A percentile compares a stretch with the other conserved stretches of the same genome.
Evolutionary conservation across 768 basidiomycete genomes (phyloP).

Genomic region (Kwoniella newhampshirensis): DNA sequence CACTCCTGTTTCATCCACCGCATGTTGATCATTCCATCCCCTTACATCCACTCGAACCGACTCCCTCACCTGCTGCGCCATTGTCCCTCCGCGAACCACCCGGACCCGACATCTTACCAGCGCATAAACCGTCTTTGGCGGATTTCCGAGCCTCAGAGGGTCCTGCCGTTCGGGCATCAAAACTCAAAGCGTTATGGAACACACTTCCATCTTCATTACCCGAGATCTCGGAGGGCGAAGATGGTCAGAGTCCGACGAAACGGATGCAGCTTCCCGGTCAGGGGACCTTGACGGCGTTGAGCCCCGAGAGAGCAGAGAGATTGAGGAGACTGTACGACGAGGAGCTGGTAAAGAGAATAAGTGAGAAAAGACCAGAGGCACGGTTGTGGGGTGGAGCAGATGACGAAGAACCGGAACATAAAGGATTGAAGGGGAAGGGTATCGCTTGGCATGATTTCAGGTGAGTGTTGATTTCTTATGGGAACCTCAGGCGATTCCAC

Average conservation of each 20-base stretch:
- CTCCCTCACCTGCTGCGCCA: slow-evolving; percentile 15
- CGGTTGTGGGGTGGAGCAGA: slow-evolving; percentile 51
- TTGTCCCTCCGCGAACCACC: slow-evolving; percentile 47
- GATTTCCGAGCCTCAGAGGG: slow-evolving; percentile 51
- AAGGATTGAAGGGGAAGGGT: slow-evolving; percentile 43
- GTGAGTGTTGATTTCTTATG: no score
- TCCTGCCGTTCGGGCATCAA: slow-evolving; percentile 38
- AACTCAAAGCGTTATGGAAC: slow-evolving; percentile 51
- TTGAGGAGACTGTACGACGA: slow-evolving; percentile 71
- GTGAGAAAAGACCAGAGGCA: slow-evolving; percentile 45
- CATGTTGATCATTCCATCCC: slow-evolving; percentile 19
- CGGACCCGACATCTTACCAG: slow-evolving; percentile 37
- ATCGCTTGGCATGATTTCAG: slow-evolving; percentile 53
- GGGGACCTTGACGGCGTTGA: slow-evolving; percentile 54
- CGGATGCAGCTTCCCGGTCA: slow-evolving; percentile 45
- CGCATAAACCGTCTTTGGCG: slow-evolving; percentile 39
- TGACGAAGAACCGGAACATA: slow-evolving; percentile 41
- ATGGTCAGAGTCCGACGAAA: slow-evolving; percentile 37
- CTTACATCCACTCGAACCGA: slow-evolving; percentile 27
- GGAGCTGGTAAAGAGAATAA: slow-evolving; percentile 63
- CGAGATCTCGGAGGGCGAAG: background rate
- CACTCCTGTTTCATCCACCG: slow-evolving; percentile 17
- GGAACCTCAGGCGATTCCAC: background rate
- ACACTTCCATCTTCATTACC: slow-evolving; percentile 37
- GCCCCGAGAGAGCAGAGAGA: slow-evolving; percentile 62